Conservation (phyloP, 495 filamentous ascomycete species). For the Thozetella sp. region DNA sequence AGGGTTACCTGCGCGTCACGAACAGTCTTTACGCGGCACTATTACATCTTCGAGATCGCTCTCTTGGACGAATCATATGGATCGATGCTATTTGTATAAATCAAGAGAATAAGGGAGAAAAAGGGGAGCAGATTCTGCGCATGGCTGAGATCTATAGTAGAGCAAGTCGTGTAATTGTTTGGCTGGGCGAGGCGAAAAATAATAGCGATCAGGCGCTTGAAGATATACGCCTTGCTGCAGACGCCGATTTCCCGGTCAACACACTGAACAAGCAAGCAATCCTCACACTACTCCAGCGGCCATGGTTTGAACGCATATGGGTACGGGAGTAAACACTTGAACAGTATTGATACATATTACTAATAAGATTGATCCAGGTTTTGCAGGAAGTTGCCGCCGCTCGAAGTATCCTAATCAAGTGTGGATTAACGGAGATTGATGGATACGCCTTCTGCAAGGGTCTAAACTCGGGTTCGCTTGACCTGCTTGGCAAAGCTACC, state of each 20-base stretch:
- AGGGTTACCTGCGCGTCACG: neutral
- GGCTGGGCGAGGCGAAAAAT: too few species aligned
- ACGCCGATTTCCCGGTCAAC: too few species aligned
- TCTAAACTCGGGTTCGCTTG: slow-evolving; percentile 4
- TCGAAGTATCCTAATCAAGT: slow-evolving; percentile 22
- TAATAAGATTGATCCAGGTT: slow-evolving; percentile 6
- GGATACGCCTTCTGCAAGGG: neutral
- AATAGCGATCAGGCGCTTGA: slow-evolving; percentile 18
- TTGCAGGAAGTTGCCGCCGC: slow-evolving; percentile 29
- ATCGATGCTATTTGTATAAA: slow-evolving; percentile 32
- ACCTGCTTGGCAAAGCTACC: too few species aligned
- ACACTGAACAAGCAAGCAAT: neutral
- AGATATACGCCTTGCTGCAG: too few species aligned
- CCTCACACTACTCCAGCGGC: neutral
- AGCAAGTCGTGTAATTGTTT: slow-evolving; percentile 30
- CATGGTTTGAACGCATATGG: slow-evolving; percentile 7
- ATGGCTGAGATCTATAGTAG: slow-evolving; percentile 30
- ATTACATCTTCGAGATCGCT: slow-evolving; percentile 15
- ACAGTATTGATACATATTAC: slow-evolving; percentile 5
- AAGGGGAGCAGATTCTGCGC: slow-evolving; percentile 12
- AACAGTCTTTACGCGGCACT: slow-evolving; percentile 3
- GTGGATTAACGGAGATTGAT: slow-evolving; percentile 9
- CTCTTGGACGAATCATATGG: slow-evolving; percentile 21
- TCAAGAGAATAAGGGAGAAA: slow-evolving; percentile 17
- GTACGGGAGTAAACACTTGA: neutral